A percentile compares a stretch with the other conserved stretches of the same genome.
Evolutionary conservation across 805 yeast species (phyloP).

Genomic region (Trichomonascus vanleenenianus): DNA sequence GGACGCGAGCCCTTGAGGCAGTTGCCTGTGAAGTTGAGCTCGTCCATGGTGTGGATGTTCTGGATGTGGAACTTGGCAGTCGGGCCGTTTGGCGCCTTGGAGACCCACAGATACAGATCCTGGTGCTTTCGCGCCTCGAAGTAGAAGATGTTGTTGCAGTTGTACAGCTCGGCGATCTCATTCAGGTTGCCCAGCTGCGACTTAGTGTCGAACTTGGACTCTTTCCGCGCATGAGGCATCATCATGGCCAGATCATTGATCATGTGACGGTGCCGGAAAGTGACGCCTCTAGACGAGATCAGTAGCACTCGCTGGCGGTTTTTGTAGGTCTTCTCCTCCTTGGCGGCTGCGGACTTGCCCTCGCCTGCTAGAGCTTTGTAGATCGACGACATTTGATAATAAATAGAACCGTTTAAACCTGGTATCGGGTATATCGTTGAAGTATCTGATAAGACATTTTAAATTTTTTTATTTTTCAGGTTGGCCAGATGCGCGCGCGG

Average conservation of each 20-base stretch:
- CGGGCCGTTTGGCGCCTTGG: constrained; percentile 98
- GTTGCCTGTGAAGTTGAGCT: constrained; percentile 92
- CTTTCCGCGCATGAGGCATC: constrained; percentile 92
- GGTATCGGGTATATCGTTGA: neutral
- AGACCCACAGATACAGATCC: constrained; percentile 89
- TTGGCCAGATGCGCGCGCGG: neutral
- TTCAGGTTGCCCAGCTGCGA: constrained; percentile 81
- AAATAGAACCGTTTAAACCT: too few species aligned
- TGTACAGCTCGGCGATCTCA: constrained; percentile 93
- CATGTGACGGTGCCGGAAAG: constrained; percentile 89
- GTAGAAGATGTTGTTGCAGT: constrained; percentile 89
- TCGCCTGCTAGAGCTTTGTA: constrained; percentile 48
- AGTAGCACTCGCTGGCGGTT: constrained; percentile 85
- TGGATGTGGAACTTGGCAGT: constrained; percentile 89
- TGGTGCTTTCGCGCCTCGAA: constrained; percentile 95
- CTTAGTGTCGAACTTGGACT: constrained; percentile 91
- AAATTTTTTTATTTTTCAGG: neutral
- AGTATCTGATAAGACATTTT: neutral
- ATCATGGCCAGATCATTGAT: constrained; percentile 70
- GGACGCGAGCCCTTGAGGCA: constrained; percentile 95
- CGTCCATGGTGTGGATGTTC: constrained; percentile 93
- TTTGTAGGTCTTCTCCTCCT: constrained; percentile 38
- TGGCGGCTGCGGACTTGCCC: constrained; percentile 25
- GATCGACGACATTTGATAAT: constrained; percentile 31
- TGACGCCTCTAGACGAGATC: constrained; percentile 90